A percentile compares a stretch with the other conserved stretches of the same genome.
Conservation (phyloP, 2,329 filamentous ascomycete genomes). For the Neonectria punicea region DNA sequence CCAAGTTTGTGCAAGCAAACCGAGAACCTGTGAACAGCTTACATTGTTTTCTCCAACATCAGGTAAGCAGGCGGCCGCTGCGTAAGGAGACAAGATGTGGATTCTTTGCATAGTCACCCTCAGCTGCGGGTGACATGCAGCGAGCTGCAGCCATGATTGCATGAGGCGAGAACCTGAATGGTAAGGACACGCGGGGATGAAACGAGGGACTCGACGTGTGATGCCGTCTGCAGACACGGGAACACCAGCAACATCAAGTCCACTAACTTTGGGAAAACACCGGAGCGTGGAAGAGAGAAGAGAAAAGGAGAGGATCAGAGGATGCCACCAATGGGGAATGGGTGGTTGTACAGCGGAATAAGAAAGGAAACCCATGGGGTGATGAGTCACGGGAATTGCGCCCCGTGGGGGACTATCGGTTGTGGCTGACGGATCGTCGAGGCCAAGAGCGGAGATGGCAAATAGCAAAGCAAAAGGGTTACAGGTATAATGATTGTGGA, state of each 20-base stretch:
- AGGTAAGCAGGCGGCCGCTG: neutral
- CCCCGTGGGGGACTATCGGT: constrained; percentile 27
- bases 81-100: neutral
- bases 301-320: neutral
- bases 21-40: no score
- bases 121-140: constrained; percentile 17
- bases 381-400: constrained; percentile 37
- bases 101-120: neutral
- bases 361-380: constrained; percentile 33
- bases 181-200: constrained; percentile 7
- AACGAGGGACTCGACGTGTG: constrained; percentile 10
- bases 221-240: constrained; percentile 17
- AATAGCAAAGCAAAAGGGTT: constrained; percentile 11
- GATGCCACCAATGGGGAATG: constrained; percentile 30
- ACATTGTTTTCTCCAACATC: neutral
- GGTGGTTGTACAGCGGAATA: constrained; percentile 11
- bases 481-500: constrained; percentile 16
- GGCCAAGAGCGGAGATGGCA: constrained; percentile 20
- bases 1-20: neutral
- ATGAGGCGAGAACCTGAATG: constrained; percentile 15
- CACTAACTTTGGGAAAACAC: constrained; percentile 6
- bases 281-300: neutral
- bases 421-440: constrained; percentile 35
- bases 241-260: constrained; percentile 5
- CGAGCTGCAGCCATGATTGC: constrained; percentile 12